Base-by-base conservation (phyloP, 2,329 filamentous ascomycete species). In the Fusarium ramigenum region DNA sequence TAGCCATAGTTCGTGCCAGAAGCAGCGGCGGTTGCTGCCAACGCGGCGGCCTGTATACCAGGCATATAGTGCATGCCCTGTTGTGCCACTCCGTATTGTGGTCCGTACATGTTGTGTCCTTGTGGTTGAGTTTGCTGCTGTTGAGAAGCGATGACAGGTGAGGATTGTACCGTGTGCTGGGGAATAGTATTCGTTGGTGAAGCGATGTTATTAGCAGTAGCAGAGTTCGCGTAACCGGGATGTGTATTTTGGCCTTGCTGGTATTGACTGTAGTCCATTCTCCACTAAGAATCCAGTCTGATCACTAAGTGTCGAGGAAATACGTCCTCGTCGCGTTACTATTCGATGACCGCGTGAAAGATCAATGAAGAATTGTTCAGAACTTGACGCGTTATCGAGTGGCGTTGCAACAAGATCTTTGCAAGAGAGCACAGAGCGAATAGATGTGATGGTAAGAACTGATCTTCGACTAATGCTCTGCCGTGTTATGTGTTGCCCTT, bases 1-100 rank as follows among this genome's bases (percentile, higher is more conserved):
- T 92, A 91, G 70, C 93, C 92, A 76, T 93, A 93, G 71, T 86
- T 90, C 69, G 94, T 92, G 44, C 96, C 95, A 10, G 95, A 95
- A 16, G 96, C 96, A 3, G 96, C 95, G 23, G 96, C 96, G 2
- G 95, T 97, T 28, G 93, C 90, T 49, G 93, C 95, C 93, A 97
- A 96, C 66, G 95, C 95, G 56, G 96, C 95, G 19, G 95, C 95
- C 82, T 97, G 94, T 52, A 95, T 94, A 25, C 92, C 90, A 39
- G 92, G 92, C 83, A 96, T 94, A 84, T 97, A 97, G 25, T 80
- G 92, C 90, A 97, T 94, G 78, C 88, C 88, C 77, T 91, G 87
- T 73, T 92, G 89, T 70, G 92, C 87, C 64, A 95, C 93, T 66
- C 90, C 92, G 80, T 95, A 96, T 73, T 90, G 87, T 81, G 93